Base-by-base conservation (phyloP, 148 eudicot species). In the Cornus kousa region DNA sequence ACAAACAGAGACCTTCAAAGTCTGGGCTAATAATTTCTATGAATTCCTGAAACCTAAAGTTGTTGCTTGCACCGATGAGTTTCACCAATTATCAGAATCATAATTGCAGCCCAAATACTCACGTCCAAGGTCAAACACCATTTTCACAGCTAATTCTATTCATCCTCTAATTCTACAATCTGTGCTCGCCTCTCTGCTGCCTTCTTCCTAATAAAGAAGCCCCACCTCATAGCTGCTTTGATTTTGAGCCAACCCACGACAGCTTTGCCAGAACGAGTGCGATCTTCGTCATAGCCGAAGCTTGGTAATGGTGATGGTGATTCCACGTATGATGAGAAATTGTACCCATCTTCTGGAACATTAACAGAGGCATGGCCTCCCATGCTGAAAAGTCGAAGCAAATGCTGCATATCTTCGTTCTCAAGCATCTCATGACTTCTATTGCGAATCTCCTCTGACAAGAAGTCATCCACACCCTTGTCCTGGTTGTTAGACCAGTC, bases 141-240 rank as follows among this genome's bases (percentile, higher is more conserved):
- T 8, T 3, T 19, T 55, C 4, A 55, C 64, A 16, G 66, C 68
- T 9, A 33, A 20, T 32, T 8, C 66, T 73, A 87, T 60, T 91
- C 92, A 72, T 91, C 97, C 1, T 90, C 94, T 24, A 92, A 60
- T 85, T 92, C 90, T n/a, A 88, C 95, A 78, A 92, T 82, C 80
- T 87, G 93, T 20, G 98, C 98, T 57, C 97, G 89, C 67, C 97
- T 90, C 82, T 94, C 97, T 22, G 98, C 98, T 3, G 97, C 98
- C 80, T 94, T 94, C 76, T 94, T 94, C 90, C 98, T 80, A 59
- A 94, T 80, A 62, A 94, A 94, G 74, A 92, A 91, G 22, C 98
- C 98, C 98, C 98, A 94, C 85, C 98, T 87, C 97, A 94, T 89
- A 9, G 97, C 98, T 0, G 97, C 98, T 88, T 94, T 94, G 69